Evolutionary conservation across 345 rosid genomes (phyloP).

Genomic region (Hibiscus syriacus): DNA sequence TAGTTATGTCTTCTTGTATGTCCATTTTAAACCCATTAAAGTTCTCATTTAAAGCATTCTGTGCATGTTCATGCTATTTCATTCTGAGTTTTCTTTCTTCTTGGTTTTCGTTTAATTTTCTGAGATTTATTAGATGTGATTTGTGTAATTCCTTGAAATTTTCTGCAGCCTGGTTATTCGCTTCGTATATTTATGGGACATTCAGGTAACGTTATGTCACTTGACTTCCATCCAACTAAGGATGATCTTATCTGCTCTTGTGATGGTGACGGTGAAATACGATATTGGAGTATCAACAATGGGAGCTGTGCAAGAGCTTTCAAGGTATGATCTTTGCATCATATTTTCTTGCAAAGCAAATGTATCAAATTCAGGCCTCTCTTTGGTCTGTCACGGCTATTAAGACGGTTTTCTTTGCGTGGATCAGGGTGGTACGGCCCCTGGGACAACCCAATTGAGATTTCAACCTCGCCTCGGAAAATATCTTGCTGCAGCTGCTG

Average conservation of each 20-base stretch:
- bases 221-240: slow-evolving; percentile 88
- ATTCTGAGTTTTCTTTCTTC: not conserved
- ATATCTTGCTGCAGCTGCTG: slow-evolving; percentile 84
- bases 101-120: not conserved
- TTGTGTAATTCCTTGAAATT: not conserved
- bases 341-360: not conserved
- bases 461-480: slow-evolving; percentile 81
- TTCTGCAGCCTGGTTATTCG: slow-evolving; percentile 76
- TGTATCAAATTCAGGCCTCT: not conserved
- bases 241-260: slow-evolving; percentile 95
- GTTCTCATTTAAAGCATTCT: not conserved
- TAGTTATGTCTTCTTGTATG: not conserved
- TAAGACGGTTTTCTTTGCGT: slow-evolving; percentile 14
- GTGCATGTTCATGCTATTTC: not conserved
- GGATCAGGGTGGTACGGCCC: slow-evolving; percentile 70
- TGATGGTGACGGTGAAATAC: slow-evolving; percentile 80
- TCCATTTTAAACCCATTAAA: not conserved
- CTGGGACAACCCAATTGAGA: slow-evolving; percentile 60
- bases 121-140: not conserved
- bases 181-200: slow-evolving; percentile 83
- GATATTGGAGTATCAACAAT: slow-evolving; percentile 86
- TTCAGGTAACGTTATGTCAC: slow-evolving; percentile 58
- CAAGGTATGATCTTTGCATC: slow-evolving; percentile 48
- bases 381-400: not conserved
- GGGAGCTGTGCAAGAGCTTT: slow-evolving; percentile 69